Conservation (phyloP, 2,329 filamentous ascomycete species). For the Aspergillus niger region DNA sequence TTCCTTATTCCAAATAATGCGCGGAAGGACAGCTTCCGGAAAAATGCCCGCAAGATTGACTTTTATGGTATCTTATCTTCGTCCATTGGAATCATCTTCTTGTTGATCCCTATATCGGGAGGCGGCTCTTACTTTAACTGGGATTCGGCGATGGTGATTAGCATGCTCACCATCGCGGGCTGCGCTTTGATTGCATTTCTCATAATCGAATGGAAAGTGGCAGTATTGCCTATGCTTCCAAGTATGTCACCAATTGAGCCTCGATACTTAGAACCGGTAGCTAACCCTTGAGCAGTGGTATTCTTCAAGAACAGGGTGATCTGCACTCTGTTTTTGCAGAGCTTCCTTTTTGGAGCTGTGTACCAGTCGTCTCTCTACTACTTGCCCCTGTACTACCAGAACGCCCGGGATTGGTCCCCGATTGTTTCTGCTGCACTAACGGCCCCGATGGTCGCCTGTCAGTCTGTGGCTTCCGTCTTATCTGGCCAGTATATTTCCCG, state of each 20-base stretch:
- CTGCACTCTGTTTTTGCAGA: slow-evolving; percentile 58
- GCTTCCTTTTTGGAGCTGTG: slow-evolving; percentile 61
- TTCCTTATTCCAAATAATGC: slow-evolving; percentile 57
- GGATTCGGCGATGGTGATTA: slow-evolving; percentile 60
- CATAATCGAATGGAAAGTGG: slow-evolving; percentile 58
- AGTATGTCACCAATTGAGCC: slow-evolving; percentile 25
- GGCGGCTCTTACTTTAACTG: slow-evolving; percentile 61
- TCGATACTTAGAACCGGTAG: background rate
- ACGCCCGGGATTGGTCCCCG: slow-evolving; percentile 51
- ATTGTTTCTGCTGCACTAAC: slow-evolving; percentile 55
- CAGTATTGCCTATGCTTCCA: slow-evolving; percentile 61
- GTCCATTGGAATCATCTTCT: slow-evolving; percentile 58
- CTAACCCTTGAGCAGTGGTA: slow-evolving; percentile 29
- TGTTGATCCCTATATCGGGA: slow-evolving; percentile 66
- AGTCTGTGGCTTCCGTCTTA: slow-evolving; percentile 41
- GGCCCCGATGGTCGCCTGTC: slow-evolving; percentile 52
- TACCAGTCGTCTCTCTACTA: slow-evolving; percentile 65
- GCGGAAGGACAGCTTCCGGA: slow-evolving; percentile 48
- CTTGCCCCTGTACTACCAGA: slow-evolving; percentile 64
- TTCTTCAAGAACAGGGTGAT: slow-evolving; percentile 60
- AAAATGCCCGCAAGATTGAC: slow-evolving; percentile 60
- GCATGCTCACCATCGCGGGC: slow-evolving; percentile 57
- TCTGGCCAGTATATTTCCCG: slow-evolving; percentile 62
- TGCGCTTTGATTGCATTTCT: slow-evolving; percentile 53
- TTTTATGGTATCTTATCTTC: slow-evolving; percentile 59